Percentiles rank a stretch among this genome's conserved stretches.
Evolutionary conservation across 1,284 basidiomycete genomes (phyloP).

Genomic region (Gastroboletus turbinatus): DNA sequence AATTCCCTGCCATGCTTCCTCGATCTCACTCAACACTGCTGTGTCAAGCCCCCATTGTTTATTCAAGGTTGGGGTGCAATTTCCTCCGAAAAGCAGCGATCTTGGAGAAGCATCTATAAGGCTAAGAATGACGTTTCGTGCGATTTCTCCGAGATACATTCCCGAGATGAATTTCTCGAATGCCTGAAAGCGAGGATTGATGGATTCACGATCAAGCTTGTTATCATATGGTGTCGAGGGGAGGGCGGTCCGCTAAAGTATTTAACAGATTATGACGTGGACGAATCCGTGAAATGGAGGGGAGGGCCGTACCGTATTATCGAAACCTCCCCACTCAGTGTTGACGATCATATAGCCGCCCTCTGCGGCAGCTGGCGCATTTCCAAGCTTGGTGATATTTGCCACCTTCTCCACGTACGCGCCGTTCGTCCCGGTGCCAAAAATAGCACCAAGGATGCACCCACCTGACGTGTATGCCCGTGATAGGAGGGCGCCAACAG

Average conservation of each 20-base stretch:
- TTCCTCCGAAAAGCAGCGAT: slow-evolving; percentile 78
- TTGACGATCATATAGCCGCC: slow-evolving; percentile 92
- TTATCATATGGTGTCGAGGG: slow-evolving; percentile 94
- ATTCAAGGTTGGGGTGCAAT: slow-evolving; percentile 73
- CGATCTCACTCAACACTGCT: slow-evolving; percentile 87
- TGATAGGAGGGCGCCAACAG: slow-evolving; percentile 92
- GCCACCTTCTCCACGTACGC: slow-evolving; percentile 90
- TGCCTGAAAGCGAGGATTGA: slow-evolving; percentile 91
- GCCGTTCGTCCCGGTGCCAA: slow-evolving; percentile 98
- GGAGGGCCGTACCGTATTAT: slow-evolving; percentile 68
- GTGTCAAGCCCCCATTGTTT: slow-evolving; percentile 94
- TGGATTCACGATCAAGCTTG: slow-evolving; percentile 88
- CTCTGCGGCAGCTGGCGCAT: slow-evolving; percentile 53
- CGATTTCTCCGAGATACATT: slow-evolving; percentile 97
- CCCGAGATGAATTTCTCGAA: slow-evolving; percentile 99
- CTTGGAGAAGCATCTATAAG: slow-evolving; percentile 80
- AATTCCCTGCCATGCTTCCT: slow-evolving; percentile 64
- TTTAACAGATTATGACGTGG: slow-evolving; percentile 7
- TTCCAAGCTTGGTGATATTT: slow-evolving; percentile 82
- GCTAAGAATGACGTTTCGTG: slow-evolving; percentile 82
- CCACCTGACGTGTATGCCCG: slow-evolving; percentile 90
- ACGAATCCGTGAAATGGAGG: background rate
- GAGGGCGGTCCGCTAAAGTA: slow-evolving; percentile 70
- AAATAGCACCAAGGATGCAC: slow-evolving; percentile 89
- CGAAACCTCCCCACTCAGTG: slow-evolving; percentile 97